These are phyloP conservation scores for Chrysosporium keratinophilum DNA, from an alignment of 2,329 filamentous ascomycete species.

Conservation along the genomic window DNA sequence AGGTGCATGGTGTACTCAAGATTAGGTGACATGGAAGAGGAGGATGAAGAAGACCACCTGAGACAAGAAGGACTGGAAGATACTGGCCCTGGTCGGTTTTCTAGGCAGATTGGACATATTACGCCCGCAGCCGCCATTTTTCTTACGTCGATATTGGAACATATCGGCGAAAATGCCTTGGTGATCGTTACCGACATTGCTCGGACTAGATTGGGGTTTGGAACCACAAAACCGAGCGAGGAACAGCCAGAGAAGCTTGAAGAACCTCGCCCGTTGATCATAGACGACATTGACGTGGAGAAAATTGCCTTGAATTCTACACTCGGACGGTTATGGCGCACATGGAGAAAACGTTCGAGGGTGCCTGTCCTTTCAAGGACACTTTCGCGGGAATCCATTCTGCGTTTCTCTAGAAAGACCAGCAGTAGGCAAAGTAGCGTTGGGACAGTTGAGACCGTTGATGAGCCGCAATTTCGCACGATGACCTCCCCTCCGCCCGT, in stretches of 20 bases:
- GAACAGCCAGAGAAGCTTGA: constrained; percentile 37
- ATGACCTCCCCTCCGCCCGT: constrained; percentile 7
- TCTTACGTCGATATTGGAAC: constrained; percentile 86
- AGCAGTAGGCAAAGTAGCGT: constrained; percentile 33
- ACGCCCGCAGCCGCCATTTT: constrained; percentile 93
- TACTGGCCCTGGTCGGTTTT: constrained; percentile 43
- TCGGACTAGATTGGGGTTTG: constrained; percentile 42
- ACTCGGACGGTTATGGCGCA: constrained; percentile 80
- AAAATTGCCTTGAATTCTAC: constrained; percentile 82
- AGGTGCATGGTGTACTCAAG: constrained; percentile 98
- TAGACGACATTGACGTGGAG: constrained; percentile 87
- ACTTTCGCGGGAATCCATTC: constrained; percentile 34
- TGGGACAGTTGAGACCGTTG: constrained; percentile 21
- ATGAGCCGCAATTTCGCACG: constrained; percentile 7
- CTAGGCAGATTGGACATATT: constrained; percentile 52
- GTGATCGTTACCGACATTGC: constrained; percentile 80
- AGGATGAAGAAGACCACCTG: constrained; percentile 85
- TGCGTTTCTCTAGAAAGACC: constrained; percentile 19
- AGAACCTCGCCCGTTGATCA: constrained; percentile 48
- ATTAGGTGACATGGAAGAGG: constrained; percentile 91
- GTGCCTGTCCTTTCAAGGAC: constrained; percentile 31
- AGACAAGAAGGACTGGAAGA: constrained; percentile 64
- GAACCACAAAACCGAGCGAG: constrained; percentile 35
- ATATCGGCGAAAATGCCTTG: constrained; percentile 81
- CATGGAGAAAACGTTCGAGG: constrained; percentile 70